Base-by-base conservation (phyloP, 2,329 filamentous ascomycete species). In the Furcasterigmium furcatum region DNA sequence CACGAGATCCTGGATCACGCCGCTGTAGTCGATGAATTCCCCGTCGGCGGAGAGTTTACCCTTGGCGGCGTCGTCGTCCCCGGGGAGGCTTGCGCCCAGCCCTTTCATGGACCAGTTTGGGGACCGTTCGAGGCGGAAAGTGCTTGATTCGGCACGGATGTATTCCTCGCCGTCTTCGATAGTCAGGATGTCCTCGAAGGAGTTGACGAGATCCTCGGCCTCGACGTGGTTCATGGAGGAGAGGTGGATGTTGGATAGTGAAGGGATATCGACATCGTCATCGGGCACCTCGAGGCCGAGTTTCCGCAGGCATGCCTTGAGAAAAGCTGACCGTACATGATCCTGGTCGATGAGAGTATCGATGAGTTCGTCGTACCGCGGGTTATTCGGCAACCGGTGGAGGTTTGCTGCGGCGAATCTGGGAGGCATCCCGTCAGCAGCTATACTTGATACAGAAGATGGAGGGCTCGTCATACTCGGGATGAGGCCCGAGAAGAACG, bases 351-450 rank as follows among this genome's bases (percentile, higher is more conserved):
- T 70, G 21, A 99, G 71, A 12, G 74, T 74, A 16, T 84, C 74
- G 30, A 95, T 80, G 13, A 95, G 67, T 4, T 83, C 73, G 14
- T 48, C 74, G 60, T 95, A 97, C 1, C 79, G 79, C 0, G 86
- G 81, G 1, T 87, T 70, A 9, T 79, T 76, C 7, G 84, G 77
- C 5, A 86, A 82, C 7, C 77, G 80, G 50, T 84, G 77, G 7
- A 97, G 76, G 57, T 95, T 96, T 38, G 74, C 79, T 1, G 88
- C 80, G 4, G 91, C 85, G 61, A 97, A 97, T 62, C 91, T 95
- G 54, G 9, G 32, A 44, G 6, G 12, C n/a, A 19, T 18, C 9
- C 5, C n/a, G 34, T 36, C 16, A 36, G 34, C 8, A 19, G 34
- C 3, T 10, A 5, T 10, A 5, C 4, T 5, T 9, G 34, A 8